These are phyloP conservation scores for Solanum etuberosum DNA, from an alignment of 257 asterid genomes.

Conservation along the genomic window DNA sequence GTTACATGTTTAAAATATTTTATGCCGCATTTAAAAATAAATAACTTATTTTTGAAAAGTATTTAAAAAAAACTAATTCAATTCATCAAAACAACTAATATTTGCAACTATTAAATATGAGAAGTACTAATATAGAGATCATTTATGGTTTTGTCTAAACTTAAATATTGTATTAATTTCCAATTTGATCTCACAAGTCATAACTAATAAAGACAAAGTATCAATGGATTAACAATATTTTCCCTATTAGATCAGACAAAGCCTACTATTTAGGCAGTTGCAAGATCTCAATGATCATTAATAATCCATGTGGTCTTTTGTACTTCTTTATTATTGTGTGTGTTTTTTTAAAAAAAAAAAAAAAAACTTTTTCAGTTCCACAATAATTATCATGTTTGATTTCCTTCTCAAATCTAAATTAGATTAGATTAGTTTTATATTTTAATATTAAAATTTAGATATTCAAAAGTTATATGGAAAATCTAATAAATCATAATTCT, in stretches of 20 bases:
- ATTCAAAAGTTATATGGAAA: not conserved
- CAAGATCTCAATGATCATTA: not conserved
- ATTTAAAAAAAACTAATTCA: not conserved
- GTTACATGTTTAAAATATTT: not conserved
- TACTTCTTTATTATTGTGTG: not conserved
- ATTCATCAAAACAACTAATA: not conserved
- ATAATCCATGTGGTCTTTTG: not conserved
- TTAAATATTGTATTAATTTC: not conserved
- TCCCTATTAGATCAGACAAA: not conserved
- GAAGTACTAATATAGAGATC: not conserved
- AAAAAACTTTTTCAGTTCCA: not conserved
- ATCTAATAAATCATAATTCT: fast-evolving
- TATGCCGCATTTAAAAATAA: not conserved
- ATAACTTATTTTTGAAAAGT: not conserved
- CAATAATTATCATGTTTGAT: not conserved
- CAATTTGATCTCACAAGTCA: not conserved
- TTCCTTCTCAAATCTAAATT: not conserved
- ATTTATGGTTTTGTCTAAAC: not conserved
- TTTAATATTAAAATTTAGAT: not conserved
- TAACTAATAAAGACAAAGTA: not conserved
- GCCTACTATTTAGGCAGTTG: not conserved
- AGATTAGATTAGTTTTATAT: not conserved
- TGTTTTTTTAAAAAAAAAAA: too few species aligned
- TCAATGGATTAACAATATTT: not conserved
- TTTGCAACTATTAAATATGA: not conserved